Evolutionary conservation across 2,329 filamentous ascomycete species (phyloP), one percentile per base, ranked within the genome.

Genomic region (Thelonectria blattea): DNA sequence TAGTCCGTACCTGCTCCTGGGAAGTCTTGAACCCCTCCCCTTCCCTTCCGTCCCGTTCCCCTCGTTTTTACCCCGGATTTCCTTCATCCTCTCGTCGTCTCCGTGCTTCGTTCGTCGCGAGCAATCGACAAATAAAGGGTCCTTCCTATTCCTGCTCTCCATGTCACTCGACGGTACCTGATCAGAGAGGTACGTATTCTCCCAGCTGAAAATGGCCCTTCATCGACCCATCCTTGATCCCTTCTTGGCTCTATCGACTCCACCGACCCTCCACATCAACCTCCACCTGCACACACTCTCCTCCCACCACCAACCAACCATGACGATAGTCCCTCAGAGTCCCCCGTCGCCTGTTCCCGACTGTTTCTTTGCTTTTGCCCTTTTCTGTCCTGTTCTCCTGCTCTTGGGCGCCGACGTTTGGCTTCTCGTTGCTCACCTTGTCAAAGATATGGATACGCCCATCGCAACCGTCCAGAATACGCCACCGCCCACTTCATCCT

Each of bases 311-410:
- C 34, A 37, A 46, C 24, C 51, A 46, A 42, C 30, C 48, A 46
- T 47, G n/a, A 60, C 57, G 52, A 56, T 60, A 47, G 46, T 60
- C 47, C 49, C 49, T 59, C 56, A 54, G 46, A 34, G 22, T 43
- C 39, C 30, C 17, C 27, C 20, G 42, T 17, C 46, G 34, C 15
- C 20, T 56, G n/a, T 47, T 32, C 52, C 46, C 43, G 8, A 12
- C 43, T 12, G 10, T 46, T 24, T 22, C 20, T 27, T 14, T 30
- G 18, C 15, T 22, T 15, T 18, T 42, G 18, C 52, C 30, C 52
- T 27, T 22, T 43, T 32, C 49, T 24, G 18, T 45, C 17, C 34
- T 42, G n/a, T 20, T 46, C 22, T 37, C 22, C 22, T 6, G 34
- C 34, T 37, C 34, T 37, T 37, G 34, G 34, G 11, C 12, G 34